These are phyloP conservation scores for Colletotrichum higginsianum DNA, from an alignment of 2,329 filamentous ascomycete genomes.

Conservation along the genomic window DNA sequence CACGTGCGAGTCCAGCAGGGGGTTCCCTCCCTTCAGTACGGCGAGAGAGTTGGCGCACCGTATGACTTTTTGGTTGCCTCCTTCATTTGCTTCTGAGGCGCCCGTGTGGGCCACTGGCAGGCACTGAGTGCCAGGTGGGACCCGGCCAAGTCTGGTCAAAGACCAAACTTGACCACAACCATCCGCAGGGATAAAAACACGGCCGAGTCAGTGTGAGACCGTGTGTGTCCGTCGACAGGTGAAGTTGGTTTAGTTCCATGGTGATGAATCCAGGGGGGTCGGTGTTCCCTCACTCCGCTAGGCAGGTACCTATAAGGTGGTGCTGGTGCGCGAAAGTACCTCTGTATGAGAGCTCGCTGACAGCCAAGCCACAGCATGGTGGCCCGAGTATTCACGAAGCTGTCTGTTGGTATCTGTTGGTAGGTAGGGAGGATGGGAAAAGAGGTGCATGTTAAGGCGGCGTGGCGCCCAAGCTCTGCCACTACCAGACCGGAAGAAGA, in stretches of 20 bases:
- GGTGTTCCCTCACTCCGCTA: not conserved
- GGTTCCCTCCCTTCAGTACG: not conserved
- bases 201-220: slow-evolving; percentile 19
- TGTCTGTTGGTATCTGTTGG: slow-evolving; percentile 19
- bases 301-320: slow-evolving; percentile 16
- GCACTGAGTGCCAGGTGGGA: slow-evolving; percentile 26
- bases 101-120: slow-evolving; percentile 16
- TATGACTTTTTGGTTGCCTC: slow-evolving; percentile 26
- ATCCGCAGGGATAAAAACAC: slow-evolving; percentile 35
- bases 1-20: slow-evolving; percentile 21
- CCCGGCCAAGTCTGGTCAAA: slow-evolving; percentile 11
- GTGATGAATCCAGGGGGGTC: slow-evolving; percentile 23
- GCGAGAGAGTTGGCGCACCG: not conserved
- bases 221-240: not conserved
- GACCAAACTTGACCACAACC: slow-evolving; percentile 25
- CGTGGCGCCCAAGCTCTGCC: slow-evolving; percentile 36
- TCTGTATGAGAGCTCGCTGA: slow-evolving; percentile 22
- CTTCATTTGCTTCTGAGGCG: not conserved
- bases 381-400: slow-evolving; percentile 22
- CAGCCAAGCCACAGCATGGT: slow-evolving; percentile 4
- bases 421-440: not conserved
- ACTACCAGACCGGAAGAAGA: slow-evolving; percentile 35
- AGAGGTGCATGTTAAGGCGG: slow-evolving; percentile 27
- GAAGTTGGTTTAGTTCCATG: slow-evolving; percentile 1
- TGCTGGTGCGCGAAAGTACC: slow-evolving; percentile 7